A percentile compares a stretch with the other conserved stretches of the same genome.
phyloP scores from a whole-genome alignment of 1,139 yeast species.

The Pichia sp. region DNA sequence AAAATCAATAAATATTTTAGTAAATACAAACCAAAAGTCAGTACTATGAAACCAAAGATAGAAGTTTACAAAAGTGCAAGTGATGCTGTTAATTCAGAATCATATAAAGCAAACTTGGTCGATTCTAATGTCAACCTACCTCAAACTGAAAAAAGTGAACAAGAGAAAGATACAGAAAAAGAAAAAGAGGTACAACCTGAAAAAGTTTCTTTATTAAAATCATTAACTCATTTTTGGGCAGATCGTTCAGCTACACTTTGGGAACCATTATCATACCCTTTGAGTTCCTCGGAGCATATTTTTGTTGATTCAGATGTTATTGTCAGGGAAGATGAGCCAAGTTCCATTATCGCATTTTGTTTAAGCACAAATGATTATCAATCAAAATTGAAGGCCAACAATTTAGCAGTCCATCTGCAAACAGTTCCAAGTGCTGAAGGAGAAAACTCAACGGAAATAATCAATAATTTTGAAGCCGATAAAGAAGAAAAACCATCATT shows the following conservation, averaged over 20 bases:
- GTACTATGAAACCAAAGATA: constrained; percentile 78
- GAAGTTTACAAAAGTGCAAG: constrained; percentile 85
- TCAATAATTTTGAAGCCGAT: neutral
- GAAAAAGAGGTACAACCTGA: constrained; percentile 36
- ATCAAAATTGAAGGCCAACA: constrained; percentile 19
- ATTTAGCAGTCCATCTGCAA: no score
- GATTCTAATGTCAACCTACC: neutral
- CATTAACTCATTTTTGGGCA: constrained; percentile 92
- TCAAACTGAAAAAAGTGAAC: constrained; percentile 1
- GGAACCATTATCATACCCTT: constrained; percentile 86
- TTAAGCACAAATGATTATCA: constrained; percentile 77
- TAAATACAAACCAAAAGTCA: constrained; percentile 72
- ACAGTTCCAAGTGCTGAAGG: no score
- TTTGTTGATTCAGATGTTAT: constrained; percentile 92
- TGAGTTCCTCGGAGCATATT: constrained; percentile 75
- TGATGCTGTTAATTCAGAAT: constrained; percentile 56
- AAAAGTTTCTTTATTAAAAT: constrained; percentile 69
- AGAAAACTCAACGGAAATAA: neutral
- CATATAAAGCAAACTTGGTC: neutral
- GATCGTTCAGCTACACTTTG: constrained; percentile 93
- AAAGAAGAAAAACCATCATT: neutral
- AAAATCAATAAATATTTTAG: constrained; percentile 45
- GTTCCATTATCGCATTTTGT: constrained; percentile 90
- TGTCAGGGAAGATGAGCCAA: constrained; percentile 94
- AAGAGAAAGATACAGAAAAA: constrained; percentile 2